Conservation (phyloP, 441 rosid species). For the Manihot esculenta region DNA sequence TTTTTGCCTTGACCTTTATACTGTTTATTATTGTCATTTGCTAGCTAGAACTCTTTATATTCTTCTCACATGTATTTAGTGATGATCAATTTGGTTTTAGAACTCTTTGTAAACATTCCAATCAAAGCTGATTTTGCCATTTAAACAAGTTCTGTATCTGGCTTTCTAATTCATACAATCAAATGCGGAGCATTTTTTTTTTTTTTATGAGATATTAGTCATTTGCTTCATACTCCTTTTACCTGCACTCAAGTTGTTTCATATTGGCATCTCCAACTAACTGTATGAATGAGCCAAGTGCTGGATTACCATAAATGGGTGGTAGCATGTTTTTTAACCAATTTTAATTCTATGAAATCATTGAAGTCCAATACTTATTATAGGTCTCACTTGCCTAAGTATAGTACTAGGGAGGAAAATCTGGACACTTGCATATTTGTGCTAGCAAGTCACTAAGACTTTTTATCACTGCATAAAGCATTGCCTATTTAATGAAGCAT, state of each 20-base stretch:
- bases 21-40: background rate
- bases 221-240: background rate
- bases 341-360: background rate
- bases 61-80: background rate
- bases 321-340: background rate
- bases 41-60: background rate
- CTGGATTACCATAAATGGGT: background rate
- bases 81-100: background rate
- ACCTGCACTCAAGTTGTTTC: background rate
- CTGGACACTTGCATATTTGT: background rate
- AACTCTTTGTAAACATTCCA: background rate
- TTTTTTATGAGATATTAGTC: background rate
- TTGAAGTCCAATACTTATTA: background rate
- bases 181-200: background rate
- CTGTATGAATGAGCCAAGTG: background rate
- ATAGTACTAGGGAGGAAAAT: background rate
- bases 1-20: constrained; percentile 1
- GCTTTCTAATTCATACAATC: background rate
- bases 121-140: background rate
- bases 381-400: background rate
- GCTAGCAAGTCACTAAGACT: background rate
- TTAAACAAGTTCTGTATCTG: background rate
- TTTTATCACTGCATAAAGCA: too few species aligned
- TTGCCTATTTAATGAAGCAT: background rate
- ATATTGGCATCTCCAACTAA: background rate